A percentile compares a stretch with the other conserved stretches of the same genome.
phyloP scores from a whole-genome alignment of 1,284 basidiomycete genomes.

The Ceratobasidium sp. region DNA sequence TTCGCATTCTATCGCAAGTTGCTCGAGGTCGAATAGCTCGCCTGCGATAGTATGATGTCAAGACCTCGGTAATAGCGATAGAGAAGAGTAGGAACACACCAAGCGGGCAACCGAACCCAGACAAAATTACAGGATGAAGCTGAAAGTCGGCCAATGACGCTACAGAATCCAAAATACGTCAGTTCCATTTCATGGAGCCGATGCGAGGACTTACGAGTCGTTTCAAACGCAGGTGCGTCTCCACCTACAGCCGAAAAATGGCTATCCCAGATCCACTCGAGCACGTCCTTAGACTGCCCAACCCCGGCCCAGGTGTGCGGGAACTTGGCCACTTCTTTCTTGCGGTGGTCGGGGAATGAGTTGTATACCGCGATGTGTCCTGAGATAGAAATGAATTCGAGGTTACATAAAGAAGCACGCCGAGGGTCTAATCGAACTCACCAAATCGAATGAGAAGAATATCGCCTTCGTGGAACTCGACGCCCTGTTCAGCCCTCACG shows the following conservation, averaged over 20 bases:
- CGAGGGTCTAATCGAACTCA: background rate
- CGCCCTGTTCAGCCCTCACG: conserved; percentile 50
- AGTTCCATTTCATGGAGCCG: background rate
- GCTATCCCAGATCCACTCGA: conserved; percentile 57
- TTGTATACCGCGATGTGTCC: conserved; percentile 41
- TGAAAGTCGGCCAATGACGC: background rate
- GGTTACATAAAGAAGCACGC: conserved; percentile 50
- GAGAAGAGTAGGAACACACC: background rate
- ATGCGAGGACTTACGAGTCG: background rate
- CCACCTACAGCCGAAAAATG: conserved; percentile 57
- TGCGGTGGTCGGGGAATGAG: conserved; percentile 45
- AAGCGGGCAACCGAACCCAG: conserved; percentile 49
- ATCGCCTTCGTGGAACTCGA: conserved; percentile 52
- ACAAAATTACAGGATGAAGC: conserved; percentile 46
- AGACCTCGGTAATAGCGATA: background rate
- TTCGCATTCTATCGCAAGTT: conserved; percentile 52
- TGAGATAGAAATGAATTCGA: conserved; percentile 46
- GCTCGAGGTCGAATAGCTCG: conserved; percentile 57
- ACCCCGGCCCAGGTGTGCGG: conserved; percentile 49
- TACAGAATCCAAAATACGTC: background rate
- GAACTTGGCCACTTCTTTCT: conserved; percentile 43
- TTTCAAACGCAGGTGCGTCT: conserved; percentile 51
- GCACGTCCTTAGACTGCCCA: conserved; percentile 50
- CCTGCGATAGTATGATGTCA: conserved; percentile 52
- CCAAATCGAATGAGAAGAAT: conserved; percentile 55